phyloP scores from a whole-genome alignment of 2,329 filamentous ascomycete species.

The Xylariaceae sp. region DNA sequence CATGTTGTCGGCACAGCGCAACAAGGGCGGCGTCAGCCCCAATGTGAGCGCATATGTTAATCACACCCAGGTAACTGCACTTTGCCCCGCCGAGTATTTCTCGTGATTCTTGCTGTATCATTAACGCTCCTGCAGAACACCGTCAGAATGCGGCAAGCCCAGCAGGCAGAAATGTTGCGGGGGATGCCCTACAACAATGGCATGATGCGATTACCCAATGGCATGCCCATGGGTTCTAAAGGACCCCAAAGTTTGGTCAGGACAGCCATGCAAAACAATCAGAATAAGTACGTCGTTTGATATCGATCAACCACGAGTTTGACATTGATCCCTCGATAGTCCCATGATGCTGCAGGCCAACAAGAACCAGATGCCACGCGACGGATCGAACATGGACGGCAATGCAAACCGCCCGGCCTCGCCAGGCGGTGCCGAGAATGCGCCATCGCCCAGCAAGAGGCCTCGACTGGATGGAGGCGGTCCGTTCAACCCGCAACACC shows the following conservation, averaged over 20 bases:
- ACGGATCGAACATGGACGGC: constrained; percentile 83
- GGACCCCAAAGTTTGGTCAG: constrained; percentile 61
- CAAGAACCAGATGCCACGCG: constrained; percentile 80
- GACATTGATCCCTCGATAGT: constrained; percentile 35
- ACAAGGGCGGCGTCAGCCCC: constrained; percentile 57
- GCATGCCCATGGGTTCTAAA: constrained; percentile 58
- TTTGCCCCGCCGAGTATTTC: constrained; percentile 10
- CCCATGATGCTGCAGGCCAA: constrained; percentile 67
- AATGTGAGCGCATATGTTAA: constrained; percentile 73
- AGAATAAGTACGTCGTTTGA: constrained; percentile 58
- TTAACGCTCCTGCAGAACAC: constrained; percentile 54
- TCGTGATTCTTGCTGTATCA: constrained; percentile 33
- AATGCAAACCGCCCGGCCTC: constrained; percentile 79
- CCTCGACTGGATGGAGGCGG: constrained; percentile 74
- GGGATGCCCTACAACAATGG: constrained; percentile 61
- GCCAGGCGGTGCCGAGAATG: constrained; percentile 79
- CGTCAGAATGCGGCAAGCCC: constrained; percentile 63
- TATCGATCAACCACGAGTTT: constrained; percentile 15
- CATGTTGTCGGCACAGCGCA: constrained; percentile 80
- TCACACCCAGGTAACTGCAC: constrained; percentile 71
- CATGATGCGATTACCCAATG: constrained; percentile 66
- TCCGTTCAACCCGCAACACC: constrained; percentile 69
- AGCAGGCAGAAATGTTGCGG: constrained; percentile 75
- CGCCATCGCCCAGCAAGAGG: constrained; percentile 88
- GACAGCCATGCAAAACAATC: constrained; percentile 75